Conservation (phyloP, 805 yeast species). For the Yamadazyma tumulicola region DNA sequence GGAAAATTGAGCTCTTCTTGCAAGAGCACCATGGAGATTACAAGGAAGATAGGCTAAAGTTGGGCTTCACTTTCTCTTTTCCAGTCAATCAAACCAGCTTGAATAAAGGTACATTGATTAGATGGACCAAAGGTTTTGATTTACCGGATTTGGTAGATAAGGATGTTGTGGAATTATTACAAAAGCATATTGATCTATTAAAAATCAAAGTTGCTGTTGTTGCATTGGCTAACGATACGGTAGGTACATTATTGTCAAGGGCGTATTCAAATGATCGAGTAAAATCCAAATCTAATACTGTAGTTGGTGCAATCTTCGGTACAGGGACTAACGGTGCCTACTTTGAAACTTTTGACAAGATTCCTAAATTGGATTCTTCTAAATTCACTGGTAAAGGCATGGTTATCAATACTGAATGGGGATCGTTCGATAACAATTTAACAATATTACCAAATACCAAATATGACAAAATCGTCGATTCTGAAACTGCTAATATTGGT, state of each 20-base stretch:
- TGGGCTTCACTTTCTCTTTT: constrained; percentile 94
- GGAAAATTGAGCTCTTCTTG: constrained; percentile 63
- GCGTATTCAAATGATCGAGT: constrained; percentile 68
- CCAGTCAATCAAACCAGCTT: constrained; percentile 86
- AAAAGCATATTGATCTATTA: constrained; percentile 58
- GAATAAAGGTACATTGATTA: constrained; percentile 72
- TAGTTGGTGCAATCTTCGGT: constrained; percentile 90
- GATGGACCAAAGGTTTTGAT: constrained; percentile 97
- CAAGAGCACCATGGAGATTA: constrained; percentile 67
- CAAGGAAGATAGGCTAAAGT: constrained; percentile 49
- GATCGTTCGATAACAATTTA: constrained; percentile 87
- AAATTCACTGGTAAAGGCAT: constrained; percentile 44
- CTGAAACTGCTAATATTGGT: constrained; percentile 74
- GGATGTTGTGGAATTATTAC: constrained; percentile 75
- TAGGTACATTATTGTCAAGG: constrained; percentile 86
- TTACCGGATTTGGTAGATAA: constrained; percentile 80
- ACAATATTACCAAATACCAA: constrained; percentile 71
- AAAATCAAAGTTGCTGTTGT: constrained; percentile 67
- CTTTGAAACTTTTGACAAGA: constrained; percentile 68
- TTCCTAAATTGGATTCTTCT: constrained; percentile 63
- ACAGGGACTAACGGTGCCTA: constrained; percentile 98
- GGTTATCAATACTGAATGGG: constrained; percentile 98
- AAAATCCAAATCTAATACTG: constrained; percentile 67
- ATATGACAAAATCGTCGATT: constrained; percentile 71
- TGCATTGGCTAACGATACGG: constrained; percentile 94